Percentiles rank a stretch among this genome's conserved stretches.
These are phyloP conservation scores for Polychaeton citri DNA, from an alignment of 2,329 filamentous ascomycete genomes.

Conservation along the genomic window DNA sequence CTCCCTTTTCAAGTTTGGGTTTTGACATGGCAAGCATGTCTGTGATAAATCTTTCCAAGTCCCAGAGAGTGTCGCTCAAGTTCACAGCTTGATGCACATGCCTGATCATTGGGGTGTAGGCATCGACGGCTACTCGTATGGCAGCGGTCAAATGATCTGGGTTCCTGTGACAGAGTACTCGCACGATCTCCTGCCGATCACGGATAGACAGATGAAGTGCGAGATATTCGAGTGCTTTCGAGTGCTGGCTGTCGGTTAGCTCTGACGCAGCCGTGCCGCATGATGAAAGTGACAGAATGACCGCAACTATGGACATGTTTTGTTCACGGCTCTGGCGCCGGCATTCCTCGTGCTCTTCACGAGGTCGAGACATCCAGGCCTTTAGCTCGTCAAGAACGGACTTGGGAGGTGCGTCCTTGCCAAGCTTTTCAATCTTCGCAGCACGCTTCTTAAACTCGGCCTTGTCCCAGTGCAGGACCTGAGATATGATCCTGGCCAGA, in stretches of 20 bases:
- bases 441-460: conserved; percentile 53
- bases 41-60: conserved; percentile 54
- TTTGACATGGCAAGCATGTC: conserved; percentile 52
- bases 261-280: conserved; percentile 20
- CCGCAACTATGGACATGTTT: conserved; percentile 49
- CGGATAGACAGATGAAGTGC: conserved; percentile 56
- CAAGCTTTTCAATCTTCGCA: conserved; percentile 47
- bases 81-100: conserved; percentile 58
- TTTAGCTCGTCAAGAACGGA: conserved; percentile 49
- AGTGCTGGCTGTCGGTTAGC: conserved; percentile 48
- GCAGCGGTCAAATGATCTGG: conserved; percentile 62
- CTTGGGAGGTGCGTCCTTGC: conserved; percentile 44
- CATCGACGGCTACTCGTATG: conserved; percentile 49
- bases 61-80: conserved; percentile 53
- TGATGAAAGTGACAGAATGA: conserved; percentile 47
- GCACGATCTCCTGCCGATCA: conserved; percentile 59
- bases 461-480: conserved; percentile 60
- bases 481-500: conserved; percentile 51
- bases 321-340: conserved; percentile 42
- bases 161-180: conserved; percentile 51
- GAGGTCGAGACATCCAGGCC: conserved; percentile 37
- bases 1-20: conserved; percentile 10
- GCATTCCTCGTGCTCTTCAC: conserved; percentile 44
- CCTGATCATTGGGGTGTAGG: conserved; percentile 64
- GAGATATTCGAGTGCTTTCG: conserved; percentile 55